Evolutionary conservation across 2,329 filamentous ascomycete species (phyloP).

Genomic region (Lizonia empirigonia): DNA sequence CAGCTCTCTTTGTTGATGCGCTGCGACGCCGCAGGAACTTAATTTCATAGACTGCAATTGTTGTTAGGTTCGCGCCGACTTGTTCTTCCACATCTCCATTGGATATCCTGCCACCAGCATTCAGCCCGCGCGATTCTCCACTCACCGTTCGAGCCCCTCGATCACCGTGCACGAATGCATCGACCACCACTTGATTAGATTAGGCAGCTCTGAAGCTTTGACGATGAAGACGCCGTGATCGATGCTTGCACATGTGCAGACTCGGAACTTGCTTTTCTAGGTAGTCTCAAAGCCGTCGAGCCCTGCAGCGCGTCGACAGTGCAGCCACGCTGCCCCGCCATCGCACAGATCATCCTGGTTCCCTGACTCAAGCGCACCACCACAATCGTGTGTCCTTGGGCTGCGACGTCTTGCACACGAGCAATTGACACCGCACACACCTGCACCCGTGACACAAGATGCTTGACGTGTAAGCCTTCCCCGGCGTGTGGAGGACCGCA

Average conservation of each 20-base stretch:
- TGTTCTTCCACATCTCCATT: not conserved
- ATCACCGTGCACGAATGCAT: conserved; percentile 26
- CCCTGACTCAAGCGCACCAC: conserved; percentile 35
- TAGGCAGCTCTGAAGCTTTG: conserved; percentile 46
- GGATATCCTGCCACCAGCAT: not conserved
- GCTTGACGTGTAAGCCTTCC: conserved; percentile 41
- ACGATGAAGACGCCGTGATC: conserved; percentile 36
- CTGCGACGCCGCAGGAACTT: not conserved
- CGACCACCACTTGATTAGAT: conserved; percentile 39
- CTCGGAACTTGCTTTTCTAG: conserved; percentile 30
- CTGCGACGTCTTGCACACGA: conserved; percentile 20
- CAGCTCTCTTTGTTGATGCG: conserved; percentile 12
- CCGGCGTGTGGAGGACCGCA: not conserved
- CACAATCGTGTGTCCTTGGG: conserved; percentile 21
- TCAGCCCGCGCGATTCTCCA: conserved; percentile 5
- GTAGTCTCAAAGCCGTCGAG: conserved; percentile 24
- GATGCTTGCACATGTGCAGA: conserved; percentile 28
- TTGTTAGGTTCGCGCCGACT: not conserved
- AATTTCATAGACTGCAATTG: conserved; percentile 11
- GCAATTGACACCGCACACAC: conserved; percentile 18
- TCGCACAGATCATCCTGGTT: conserved; percentile 23
- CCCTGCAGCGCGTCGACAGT: conserved; percentile 3
- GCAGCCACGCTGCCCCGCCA: conserved; percentile 30
- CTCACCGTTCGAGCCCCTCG: conserved; percentile 18
- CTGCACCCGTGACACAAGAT: conserved; percentile 26